A percentile compares a stretch with the other conserved stretches of the same genome.
These are phyloP conservation scores for Trametes sanguinea DNA, from an alignment of 768 basidiomycete genomes.

Conservation along the genomic window DNA sequence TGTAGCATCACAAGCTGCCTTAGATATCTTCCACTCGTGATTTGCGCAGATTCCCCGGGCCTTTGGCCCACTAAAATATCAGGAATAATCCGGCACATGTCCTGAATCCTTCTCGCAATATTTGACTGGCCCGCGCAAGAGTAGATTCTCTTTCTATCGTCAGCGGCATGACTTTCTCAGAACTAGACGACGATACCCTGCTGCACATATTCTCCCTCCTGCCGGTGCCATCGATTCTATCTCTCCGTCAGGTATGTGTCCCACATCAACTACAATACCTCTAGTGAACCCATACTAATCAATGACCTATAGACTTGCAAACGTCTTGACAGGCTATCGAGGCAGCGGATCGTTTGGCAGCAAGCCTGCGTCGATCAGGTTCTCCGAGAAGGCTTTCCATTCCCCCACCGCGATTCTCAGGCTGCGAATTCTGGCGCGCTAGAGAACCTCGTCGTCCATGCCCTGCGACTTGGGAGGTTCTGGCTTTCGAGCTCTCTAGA, in stretches of 20 bases:
- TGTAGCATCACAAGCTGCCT: too few relatives aligned
- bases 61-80: too few relatives aligned
- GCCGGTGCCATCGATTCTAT: conserved; percentile 36
- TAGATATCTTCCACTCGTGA: too few relatives aligned
- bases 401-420: conserved; percentile 41
- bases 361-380: conserved; percentile 49
- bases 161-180: neutral
- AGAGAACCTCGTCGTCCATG: conserved; percentile 44
- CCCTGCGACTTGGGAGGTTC: conserved; percentile 48
- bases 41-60: too few relatives aligned
- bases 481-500: too few relatives aligned
- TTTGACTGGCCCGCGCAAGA: neutral
- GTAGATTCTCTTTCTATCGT: neutral
- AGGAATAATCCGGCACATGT: too few relatives aligned
- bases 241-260: conserved; percentile 24
- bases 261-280: neutral
- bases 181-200: conserved; percentile 41
- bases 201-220: conserved; percentile 39
- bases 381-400: conserved; percentile 50
- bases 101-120: too few relatives aligned
- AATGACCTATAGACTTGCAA: conserved; percentile 46
- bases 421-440: conserved; percentile 45
- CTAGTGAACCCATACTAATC: neutral
- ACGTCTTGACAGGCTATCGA: conserved; percentile 46
- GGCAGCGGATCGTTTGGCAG: conserved; percentile 57